These are phyloP conservation scores for Pleurotus tuber-regium DNA, from an alignment of 768 basidiomycete species.

Conservation along the genomic window DNA sequence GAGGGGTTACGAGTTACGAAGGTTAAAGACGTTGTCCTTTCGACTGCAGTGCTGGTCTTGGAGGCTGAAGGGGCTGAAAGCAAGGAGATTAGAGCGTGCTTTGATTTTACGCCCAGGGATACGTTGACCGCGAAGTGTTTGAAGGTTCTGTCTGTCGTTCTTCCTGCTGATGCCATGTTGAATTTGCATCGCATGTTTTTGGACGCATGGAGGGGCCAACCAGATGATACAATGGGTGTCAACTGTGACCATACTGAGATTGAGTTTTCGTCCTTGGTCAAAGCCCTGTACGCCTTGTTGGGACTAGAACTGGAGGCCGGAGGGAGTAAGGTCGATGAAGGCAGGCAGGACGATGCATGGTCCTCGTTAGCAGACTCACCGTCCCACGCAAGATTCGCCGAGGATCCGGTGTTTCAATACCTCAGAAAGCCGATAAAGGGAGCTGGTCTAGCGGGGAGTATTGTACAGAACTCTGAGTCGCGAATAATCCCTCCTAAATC, in stretches of 20 bases:
- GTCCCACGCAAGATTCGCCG: conserved; percentile 46
- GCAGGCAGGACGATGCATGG: conserved; percentile 38
- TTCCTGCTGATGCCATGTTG: conserved; percentile 58
- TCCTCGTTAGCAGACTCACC: conserved; percentile 39
- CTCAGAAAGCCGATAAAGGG: conserved; percentile 32
- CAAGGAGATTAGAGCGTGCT: conserved; percentile 31
- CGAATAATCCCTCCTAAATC: conserved; percentile 26
- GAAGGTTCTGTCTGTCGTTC: conserved; percentile 55
- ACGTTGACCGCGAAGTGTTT: conserved; percentile 57
- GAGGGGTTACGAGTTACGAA: conserved; percentile 38
- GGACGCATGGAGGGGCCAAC: conserved; percentile 40
- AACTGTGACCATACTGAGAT: not conserved
- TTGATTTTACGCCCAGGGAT: conserved; percentile 58
- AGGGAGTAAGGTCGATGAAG: not conserved
- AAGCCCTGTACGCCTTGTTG: conserved; percentile 50
- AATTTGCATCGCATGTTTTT: conserved; percentile 55
- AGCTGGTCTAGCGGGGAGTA: not conserved
- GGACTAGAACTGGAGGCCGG: conserved; percentile 26
- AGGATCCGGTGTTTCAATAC: conserved; percentile 55
- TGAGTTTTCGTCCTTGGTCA: conserved; percentile 36
- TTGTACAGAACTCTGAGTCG: conserved; percentile 19
- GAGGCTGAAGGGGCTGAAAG: conserved; percentile 46
- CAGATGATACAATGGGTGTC: conserved; percentile 31
- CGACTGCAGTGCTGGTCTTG: conserved; percentile 52
- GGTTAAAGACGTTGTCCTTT: conserved; percentile 41